A percentile compares a stretch with the other conserved stretches of the same genome.
phyloP scores from a whole-genome alignment of 257 asterid species.

The Solanum chaucha region DNA sequence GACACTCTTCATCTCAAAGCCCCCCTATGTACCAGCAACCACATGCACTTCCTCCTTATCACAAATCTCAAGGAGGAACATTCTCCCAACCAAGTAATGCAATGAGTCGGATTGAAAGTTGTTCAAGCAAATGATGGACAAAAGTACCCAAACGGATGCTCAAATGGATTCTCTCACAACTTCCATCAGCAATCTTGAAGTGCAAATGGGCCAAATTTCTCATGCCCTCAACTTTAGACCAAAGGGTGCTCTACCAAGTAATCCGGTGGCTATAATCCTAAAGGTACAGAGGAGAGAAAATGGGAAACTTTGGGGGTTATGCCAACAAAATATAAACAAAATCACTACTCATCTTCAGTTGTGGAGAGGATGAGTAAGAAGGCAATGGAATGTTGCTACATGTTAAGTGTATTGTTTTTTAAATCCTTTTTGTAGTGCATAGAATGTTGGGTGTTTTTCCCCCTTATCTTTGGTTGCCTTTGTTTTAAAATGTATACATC shows the following conservation, averaged over 20 bases:
- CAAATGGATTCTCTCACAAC: neutral
- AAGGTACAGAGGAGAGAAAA: neutral
- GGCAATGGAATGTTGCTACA: neutral
- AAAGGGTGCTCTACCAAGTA: neutral
- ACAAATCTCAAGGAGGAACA: neutral
- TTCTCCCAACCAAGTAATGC: neutral
- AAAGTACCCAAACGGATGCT: neutral
- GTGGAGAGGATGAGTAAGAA: neutral
- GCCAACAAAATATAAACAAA: neutral
- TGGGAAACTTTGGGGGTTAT: neutral
- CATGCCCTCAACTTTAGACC: neutral
- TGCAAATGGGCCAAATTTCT: neutral
- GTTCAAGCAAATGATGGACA: neutral
- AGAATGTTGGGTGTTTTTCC: neutral
- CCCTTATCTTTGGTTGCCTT: neutral
- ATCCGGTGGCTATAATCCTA: neutral
- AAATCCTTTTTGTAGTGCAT: neutral
- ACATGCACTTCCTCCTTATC: neutral
- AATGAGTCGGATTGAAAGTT: neutral
- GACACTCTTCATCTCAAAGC: neutral
- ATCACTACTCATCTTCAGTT: neutral
- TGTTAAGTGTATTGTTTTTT: neutral
- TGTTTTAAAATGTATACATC: neutral
- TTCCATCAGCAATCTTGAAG: neutral
- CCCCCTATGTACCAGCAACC: neutral